Percentiles rank a stretch among this genome's conserved stretches.
Evolutionary conservation across 495 filamentous ascomycete species (phyloP).

Genomic region (Penicillium turbatum): DNA sequence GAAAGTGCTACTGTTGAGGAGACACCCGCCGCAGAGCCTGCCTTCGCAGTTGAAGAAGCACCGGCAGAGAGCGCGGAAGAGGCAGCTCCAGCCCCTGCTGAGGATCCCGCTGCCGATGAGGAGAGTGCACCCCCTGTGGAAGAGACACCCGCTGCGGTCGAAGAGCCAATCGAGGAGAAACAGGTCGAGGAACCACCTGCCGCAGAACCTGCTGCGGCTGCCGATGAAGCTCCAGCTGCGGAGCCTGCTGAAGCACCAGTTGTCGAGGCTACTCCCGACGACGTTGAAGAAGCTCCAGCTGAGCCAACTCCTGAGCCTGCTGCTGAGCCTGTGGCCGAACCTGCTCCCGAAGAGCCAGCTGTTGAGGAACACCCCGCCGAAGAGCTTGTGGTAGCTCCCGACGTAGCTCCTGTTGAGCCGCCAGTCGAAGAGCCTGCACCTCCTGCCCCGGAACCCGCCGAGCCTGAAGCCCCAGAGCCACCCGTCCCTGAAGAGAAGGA

Average conservation of each 20-base stretch:
- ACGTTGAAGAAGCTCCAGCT: constrained; percentile 7
- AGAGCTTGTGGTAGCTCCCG: no score
- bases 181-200: constrained; percentile 5
- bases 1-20: constrained; percentile 5
- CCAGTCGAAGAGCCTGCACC: background rate
- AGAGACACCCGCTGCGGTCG: background rate
- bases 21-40: background rate
- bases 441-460: background rate
- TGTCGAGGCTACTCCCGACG: background rate
- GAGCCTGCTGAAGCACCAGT: constrained; percentile 1
- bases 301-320: constrained; percentile 14
- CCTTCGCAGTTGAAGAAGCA: background rate
- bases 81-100: background rate
- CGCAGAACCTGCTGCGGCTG: background rate
- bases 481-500: no score
- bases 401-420: background rate
- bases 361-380: constrained; percentile 1
- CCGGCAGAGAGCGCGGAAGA: constrained; percentile 9
- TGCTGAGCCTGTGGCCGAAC: constrained; percentile 14
- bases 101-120: background rate
- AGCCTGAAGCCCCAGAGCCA: constrained; percentile 3
- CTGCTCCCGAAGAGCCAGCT: background rate
- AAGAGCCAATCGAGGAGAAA: constrained; percentile 1
- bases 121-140: constrained; percentile 6
- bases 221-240: constrained; percentile 1